Percentiles rank a stretch among this genome's conserved stretches.
Conservation (phyloP, 2,329 filamentous ascomycete genomes). For the Emmonsiellopsis sp. region DNA sequence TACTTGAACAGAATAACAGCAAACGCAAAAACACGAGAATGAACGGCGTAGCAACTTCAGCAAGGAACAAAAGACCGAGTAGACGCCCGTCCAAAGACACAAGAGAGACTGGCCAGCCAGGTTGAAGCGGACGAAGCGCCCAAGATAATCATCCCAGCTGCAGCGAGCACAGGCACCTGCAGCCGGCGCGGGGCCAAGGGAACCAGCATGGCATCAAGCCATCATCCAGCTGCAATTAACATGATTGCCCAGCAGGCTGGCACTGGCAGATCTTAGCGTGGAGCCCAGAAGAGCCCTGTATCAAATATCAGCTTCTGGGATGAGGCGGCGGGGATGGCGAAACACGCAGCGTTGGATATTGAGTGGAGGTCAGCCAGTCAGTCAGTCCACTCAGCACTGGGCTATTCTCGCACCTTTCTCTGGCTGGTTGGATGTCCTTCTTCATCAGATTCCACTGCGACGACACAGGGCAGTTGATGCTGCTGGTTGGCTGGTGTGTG, state of each 20-base stretch:
- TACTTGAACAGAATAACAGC: neutral
- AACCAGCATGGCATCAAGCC: neutral
- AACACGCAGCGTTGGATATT: neutral
- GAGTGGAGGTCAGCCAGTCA: too few species aligned
- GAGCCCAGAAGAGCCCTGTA: too few species aligned
- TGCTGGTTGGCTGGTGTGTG: neutral
- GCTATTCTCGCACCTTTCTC: too few species aligned
- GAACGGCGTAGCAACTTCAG: neutral
- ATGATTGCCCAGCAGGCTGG: too few species aligned
- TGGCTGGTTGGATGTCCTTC: too few species aligned
- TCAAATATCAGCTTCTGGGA: too few species aligned
- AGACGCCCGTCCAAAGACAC: too few species aligned
- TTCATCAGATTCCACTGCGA: too few species aligned
- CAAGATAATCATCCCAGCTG: neutral
- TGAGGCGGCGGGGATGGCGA: neutral
- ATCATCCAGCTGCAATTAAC: neutral
- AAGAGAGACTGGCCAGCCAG: too few species aligned
- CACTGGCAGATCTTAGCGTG: too few species aligned
- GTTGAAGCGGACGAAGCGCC: neutral
- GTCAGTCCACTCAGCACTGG: too few species aligned
- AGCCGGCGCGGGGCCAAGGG: neutral
- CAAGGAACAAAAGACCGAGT: neutral
- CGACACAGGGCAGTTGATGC: too few species aligned
- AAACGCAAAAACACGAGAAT: neutral
- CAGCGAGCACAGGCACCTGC: neutral